Evolutionary conservation across 2,329 filamentous ascomycete species (phyloP).

Genomic region (Hymenoscyphus linearis): DNA sequence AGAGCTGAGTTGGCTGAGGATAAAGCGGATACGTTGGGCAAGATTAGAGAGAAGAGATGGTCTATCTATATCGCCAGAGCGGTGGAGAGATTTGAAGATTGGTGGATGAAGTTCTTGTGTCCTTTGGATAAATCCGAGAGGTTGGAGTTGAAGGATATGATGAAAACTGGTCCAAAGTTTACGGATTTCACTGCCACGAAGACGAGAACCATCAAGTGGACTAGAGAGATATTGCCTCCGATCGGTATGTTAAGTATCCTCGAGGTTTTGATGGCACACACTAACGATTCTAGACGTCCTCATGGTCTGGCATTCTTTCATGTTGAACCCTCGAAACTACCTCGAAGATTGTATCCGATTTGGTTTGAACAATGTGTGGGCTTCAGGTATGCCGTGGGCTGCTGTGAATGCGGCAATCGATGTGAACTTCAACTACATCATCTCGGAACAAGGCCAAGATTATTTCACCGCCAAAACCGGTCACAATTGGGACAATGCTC

Average conservation of each 20-base stretch:
- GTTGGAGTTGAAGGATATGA: conserved; percentile 22
- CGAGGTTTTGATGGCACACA: conserved; percentile 1
- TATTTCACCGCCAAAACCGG: conserved; percentile 45
- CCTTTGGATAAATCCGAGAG: conserved; percentile 19
- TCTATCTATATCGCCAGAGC: conserved; percentile 63
- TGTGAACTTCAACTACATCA: conserved; percentile 50
- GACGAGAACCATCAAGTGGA: conserved; percentile 31
- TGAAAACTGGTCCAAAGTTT: conserved; percentile 15
- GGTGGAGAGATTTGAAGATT: conserved; percentile 60
- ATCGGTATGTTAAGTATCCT: conserved; percentile 49
- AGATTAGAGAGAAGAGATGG: conserved; percentile 69
- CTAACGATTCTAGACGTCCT: conserved; percentile 52
- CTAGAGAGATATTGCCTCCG: conserved; percentile 46
- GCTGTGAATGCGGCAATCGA: conserved; percentile 54
- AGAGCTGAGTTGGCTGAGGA: conserved; percentile 32
- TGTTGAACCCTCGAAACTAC: conserved; percentile 71
- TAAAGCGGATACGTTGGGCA: conserved; percentile 41
- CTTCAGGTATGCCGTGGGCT: conserved; percentile 61
- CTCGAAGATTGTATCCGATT: conserved; percentile 66
- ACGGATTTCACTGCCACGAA: conserved; percentile 17
- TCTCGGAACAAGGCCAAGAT: conserved; percentile 38
- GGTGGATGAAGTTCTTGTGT: conserved; percentile 47
- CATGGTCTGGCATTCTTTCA: conserved; percentile 76
- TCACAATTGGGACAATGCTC: conserved; percentile 53
- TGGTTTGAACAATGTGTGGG: conserved; percentile 52